A percentile compares a stretch with the other conserved stretches of the same genome.
Evolutionary conservation across 1,284 basidiomycete species (phyloP).

Genomic region (Testicularia cyperi): DNA sequence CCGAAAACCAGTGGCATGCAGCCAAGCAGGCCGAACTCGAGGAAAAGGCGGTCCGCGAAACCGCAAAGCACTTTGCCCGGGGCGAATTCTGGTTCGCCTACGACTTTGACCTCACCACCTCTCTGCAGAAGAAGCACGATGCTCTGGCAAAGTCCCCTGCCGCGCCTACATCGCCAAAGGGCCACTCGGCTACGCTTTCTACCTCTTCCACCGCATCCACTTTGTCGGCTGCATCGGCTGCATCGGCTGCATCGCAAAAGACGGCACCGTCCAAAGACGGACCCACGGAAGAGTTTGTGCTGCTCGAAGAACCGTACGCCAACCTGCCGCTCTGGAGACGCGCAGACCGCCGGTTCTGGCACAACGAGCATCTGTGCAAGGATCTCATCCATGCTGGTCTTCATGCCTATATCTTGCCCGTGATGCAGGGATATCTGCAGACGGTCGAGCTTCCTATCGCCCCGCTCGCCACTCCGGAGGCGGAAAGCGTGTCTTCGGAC

Average conservation of each 20-base stretch:
- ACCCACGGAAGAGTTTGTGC: conserved; percentile 13
- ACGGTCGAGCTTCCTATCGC: conserved; percentile 32
- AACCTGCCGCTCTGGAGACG: conserved; percentile 78
- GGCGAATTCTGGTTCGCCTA: conserved; percentile 61
- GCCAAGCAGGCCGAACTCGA: conserved; percentile 50
- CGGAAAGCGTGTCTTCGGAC: not conserved
- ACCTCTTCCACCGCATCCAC: not conserved
- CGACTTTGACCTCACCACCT: conserved; percentile 64
- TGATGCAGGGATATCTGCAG: conserved; percentile 88
- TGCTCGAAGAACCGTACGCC: conserved; percentile 70
- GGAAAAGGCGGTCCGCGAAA: conserved; percentile 51
- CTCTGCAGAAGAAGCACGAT: conserved; percentile 62
- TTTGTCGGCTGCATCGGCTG: not conserved
- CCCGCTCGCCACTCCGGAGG: conserved; percentile 1
- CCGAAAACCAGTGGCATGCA: conserved; percentile 29
- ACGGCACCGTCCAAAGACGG: not conserved
- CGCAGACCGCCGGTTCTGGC: conserved; percentile 82
- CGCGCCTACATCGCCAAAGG: not conserved
- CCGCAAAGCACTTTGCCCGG: conserved; percentile 43
- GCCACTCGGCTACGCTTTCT: not conserved
- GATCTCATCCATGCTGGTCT: conserved; percentile 63
- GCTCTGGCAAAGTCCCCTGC: conserved; percentile 25
- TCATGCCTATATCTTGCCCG: conserved; percentile 77
- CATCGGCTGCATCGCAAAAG: not conserved
- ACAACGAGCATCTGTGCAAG: conserved; percentile 79